Evolutionary conservation across 106 monocot genomes (phyloP).

Genomic region (Dendrobium nobile): DNA sequence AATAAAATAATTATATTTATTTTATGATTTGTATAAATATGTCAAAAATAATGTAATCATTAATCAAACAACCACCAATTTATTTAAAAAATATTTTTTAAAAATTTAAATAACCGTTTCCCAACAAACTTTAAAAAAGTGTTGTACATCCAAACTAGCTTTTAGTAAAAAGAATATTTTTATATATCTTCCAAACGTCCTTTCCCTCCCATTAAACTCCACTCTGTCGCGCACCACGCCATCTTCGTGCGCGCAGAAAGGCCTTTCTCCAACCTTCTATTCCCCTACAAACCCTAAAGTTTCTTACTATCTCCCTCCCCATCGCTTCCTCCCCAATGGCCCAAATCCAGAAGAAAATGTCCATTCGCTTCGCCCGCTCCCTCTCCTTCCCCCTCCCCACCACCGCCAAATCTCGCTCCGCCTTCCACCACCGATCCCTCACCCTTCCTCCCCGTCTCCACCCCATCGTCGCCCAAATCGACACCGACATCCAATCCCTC

Average conservation of each 20-base stretch:
- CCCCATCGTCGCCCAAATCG: constrained; percentile 56
- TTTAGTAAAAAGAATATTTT: not conserved
- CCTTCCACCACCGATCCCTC: constrained; percentile 23
- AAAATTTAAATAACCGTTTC: no score
- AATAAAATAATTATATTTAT: no score
- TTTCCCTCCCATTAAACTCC: not conserved
- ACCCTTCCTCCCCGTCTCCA: constrained; percentile 74
- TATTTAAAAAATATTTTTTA: no score
- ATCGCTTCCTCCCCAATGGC: not conserved
- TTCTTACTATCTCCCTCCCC: not conserved
- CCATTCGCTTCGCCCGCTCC: constrained; percentile 8
- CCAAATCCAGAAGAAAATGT: constrained; percentile 3
- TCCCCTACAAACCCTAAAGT: not conserved
- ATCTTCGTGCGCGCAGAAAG: not conserved
- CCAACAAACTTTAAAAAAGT: no score
- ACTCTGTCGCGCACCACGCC: not conserved
- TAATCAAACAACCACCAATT: no score
- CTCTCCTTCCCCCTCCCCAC: constrained; percentile 14
- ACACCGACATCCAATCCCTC: constrained; percentile 31
- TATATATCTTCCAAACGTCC: not conserved
- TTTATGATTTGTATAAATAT: no score
- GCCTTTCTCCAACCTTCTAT: not conserved
- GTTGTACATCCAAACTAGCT: no score
- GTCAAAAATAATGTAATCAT: no score
- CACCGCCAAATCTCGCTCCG: not conserved